Conservation (phyloP, 208 protist genomes). For the Endotrypanum monterogeii region DNA sequence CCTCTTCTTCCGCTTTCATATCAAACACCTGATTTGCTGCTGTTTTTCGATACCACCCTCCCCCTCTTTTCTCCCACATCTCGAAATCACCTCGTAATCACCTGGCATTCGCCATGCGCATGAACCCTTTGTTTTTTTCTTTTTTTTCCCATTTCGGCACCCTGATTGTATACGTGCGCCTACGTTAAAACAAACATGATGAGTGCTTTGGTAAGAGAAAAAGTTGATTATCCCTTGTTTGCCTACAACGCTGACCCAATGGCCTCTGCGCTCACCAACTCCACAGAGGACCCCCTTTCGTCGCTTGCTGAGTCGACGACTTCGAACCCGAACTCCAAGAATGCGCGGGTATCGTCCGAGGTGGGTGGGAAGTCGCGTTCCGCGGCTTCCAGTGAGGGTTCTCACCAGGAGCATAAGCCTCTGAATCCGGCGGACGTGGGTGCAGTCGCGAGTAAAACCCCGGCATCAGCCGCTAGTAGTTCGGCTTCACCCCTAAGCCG, state of each 20-base stretch:
- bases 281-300: not conserved
- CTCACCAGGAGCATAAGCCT: not conserved
- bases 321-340: constrained; percentile 9
- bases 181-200: not conserved
- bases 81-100: too few relatives aligned
- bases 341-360: constrained; percentile 21
- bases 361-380: not conserved
- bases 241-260: not conserved
- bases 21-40: too few relatives aligned
- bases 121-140: not conserved
- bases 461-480: not conserved
- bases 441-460: not conserved
- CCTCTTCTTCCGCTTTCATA: too few relatives aligned
- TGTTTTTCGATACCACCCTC: too few relatives aligned
- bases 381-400: not conserved
- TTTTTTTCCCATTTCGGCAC: not conserved
- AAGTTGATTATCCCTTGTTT: not conserved
- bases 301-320: not conserved
- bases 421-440: not conserved
- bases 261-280: not conserved
- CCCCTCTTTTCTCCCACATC: not conserved
- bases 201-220: not conserved
- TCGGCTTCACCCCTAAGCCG: not conserved
- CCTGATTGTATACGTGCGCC: not conserved
- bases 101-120: too few relatives aligned